Evolutionary conservation across 2,329 filamentous ascomycete species (phyloP).

Genomic region (Talaromyces rugulosus): DNA sequence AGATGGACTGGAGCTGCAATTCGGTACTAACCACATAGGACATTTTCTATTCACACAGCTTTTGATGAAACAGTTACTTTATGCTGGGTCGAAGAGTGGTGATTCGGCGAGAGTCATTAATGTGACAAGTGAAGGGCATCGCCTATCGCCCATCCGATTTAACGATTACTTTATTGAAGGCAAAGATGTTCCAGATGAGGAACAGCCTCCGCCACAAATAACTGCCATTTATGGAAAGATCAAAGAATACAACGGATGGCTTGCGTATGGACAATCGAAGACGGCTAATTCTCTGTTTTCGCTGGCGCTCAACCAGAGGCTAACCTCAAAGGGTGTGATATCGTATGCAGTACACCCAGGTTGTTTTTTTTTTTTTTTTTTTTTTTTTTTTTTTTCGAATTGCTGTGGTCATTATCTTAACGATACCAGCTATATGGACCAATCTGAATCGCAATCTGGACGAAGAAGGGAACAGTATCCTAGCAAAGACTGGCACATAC

Average conservation of each 20-base stretch:
- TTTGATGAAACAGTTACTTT: constrained; percentile 23
- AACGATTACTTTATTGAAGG: constrained; percentile 25
- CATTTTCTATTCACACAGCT: constrained; percentile 31
- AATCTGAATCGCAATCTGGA: constrained; percentile 17
- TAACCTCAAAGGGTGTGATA: constrained; percentile 26
- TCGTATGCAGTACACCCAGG: constrained; percentile 41
- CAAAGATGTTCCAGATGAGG: constrained; percentile 11
- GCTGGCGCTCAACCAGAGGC: constrained; percentile 27
- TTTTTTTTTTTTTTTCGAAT: not conserved
- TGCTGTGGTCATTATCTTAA: not conserved
- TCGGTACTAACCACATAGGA: constrained; percentile 33
- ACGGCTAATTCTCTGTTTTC: constrained; percentile 40
- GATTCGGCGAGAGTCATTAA: constrained; percentile 20
- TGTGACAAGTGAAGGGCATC: constrained; percentile 20
- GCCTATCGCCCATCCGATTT: constrained; percentile 24
- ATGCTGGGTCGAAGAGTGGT: constrained; percentile 2
- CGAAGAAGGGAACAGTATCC: constrained; percentile 17
- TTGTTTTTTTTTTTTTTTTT: constrained; percentile 4
- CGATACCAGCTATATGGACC: constrained; percentile 22
- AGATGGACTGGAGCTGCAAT: constrained; percentile 29
- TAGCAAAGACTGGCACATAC: constrained; percentile 23
- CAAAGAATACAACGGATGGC: constrained; percentile 11
- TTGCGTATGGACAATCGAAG: constrained; percentile 38
- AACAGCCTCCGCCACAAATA: constrained; percentile 10
- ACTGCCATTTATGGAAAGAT: constrained; percentile 4